A percentile compares a stretch with the other conserved stretches of the same genome.
These are phyloP conservation scores for Pseudogymnoascus sp. DNA, from an alignment of 2,329 filamentous ascomycete species.

Conservation along the genomic window DNA sequence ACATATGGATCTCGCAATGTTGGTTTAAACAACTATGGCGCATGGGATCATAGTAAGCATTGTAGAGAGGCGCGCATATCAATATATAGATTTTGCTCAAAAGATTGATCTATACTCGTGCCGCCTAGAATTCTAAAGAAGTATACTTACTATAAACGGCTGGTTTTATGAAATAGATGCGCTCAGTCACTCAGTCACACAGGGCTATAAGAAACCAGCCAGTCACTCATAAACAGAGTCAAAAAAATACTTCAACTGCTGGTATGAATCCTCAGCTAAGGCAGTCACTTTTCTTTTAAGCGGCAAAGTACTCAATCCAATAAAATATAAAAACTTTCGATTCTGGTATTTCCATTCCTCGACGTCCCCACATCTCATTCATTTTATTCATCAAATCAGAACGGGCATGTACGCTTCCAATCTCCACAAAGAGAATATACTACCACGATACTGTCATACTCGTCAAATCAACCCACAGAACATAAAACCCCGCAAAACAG, in stretches of 20 bases:
- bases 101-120: neutral
- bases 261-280: neutral
- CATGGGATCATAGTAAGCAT: neutral
- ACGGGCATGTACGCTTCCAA: neutral
- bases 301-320: neutral
- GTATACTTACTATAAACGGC: too few relatives aligned
- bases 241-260: neutral
- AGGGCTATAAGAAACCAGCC: neutral
- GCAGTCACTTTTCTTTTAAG: neutral
- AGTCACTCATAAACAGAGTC: neutral
- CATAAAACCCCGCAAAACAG: neutral
- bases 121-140: neutral
- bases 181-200: neutral
- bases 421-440: neutral
- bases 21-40: neutral
- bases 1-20: neutral
- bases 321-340: neutral
- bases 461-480: neutral
- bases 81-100: neutral
- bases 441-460: conserved; percentile 8
- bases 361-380: neutral
- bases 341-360: conserved; percentile 2
- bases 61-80: neutral
- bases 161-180: neutral
- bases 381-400: conserved; percentile 9